These are phyloP conservation scores for Euptelea pleiosperma DNA, from an alignment of 164 flowering plant genomes.

Conservation along the genomic window DNA sequence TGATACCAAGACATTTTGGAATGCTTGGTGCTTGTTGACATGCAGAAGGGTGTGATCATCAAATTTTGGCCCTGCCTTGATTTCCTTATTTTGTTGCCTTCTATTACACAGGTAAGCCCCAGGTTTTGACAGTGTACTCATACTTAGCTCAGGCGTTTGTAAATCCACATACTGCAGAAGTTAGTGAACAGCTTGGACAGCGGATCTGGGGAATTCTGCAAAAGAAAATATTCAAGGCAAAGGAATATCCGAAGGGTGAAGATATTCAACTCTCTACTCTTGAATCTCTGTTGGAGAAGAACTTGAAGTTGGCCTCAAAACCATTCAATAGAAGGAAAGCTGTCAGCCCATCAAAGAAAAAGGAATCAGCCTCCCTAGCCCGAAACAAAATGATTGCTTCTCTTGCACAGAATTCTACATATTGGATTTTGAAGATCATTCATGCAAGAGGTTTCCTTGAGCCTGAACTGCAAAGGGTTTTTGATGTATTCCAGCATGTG, in stretches of 20 bases:
- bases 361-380: constrained; percentile 47
- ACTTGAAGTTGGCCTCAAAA: constrained; percentile 65
- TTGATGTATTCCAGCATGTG: constrained; percentile 39
- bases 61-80: background rate
- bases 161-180: constrained; percentile 61
- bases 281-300: constrained; percentile 60
- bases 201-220: constrained; percentile 86
- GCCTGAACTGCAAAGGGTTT: constrained; percentile 42
- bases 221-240: constrained; percentile 79
- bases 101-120: constrained; percentile 52
- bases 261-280: constrained; percentile 44
- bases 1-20: no score
- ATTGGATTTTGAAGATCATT: constrained; percentile 74
- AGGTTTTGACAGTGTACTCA: constrained; percentile 72
- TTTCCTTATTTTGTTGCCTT: constrained; percentile 7
- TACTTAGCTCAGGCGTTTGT: constrained; percentile 66
- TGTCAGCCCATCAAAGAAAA: constrained; percentile 43
- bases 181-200: constrained; percentile 80
- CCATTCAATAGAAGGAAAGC: constrained; percentile 68
- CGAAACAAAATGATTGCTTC: constrained; percentile 63
- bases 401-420: constrained; percentile 68
- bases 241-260: constrained; percentile 66
- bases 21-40: no score
- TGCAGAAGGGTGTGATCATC: no score
- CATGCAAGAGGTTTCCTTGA: constrained; percentile 45